Evolutionary conservation across 2,329 filamentous ascomycete species (phyloP), one percentile per base, ranked within the genome.

Genomic region (Raffaelea deltoideospora): DNA sequence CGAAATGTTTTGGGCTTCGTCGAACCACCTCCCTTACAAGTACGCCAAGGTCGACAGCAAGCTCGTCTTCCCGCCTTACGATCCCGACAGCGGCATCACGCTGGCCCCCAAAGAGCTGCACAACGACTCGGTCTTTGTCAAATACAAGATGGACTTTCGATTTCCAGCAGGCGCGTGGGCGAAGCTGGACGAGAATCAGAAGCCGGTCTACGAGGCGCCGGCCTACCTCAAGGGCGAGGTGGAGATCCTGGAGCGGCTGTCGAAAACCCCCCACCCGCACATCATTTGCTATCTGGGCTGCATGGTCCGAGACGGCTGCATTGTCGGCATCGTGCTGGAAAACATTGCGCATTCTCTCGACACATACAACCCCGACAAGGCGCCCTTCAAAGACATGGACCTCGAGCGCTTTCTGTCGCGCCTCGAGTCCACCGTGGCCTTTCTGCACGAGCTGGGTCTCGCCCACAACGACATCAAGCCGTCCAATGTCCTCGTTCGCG

Each of bases 381-480:
- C 11, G 13, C 23, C 10, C 22, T n/a, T 26, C 20, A 4, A 5
- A 9, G 10, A 24, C 10, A 11, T 29, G 11, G 19, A 37, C 23
- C 19, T 27, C 9, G 30, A 33, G n/a, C 10, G 15, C 2, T 31
- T 38, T 19, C 11, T 44, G 17, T 31, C 35, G 2, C 34, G 15
- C 5, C 37, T 48, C 9, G 34, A 43, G 24, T 31, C 35, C 1
- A 39, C 39, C 11, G 27, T 48, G 3, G 5, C 4, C 3, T 33
- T 41, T 28, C 28, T 45, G 20, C 44, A 47, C 35, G 17, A n/a
- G 5, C 34, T 45, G 4, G 41, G 37, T 11, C 21, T 39, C 27
- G 41, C 37, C 5, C 44, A 48, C 39, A 46, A 47, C 38, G 41
- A 45, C 32, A 15, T 46, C 26, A 43, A 43, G 19, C 39, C 44